These are phyloP conservation scores for Pestalotiopsis sp. DNA, from an alignment of 2,329 filamentous ascomycete species.

Conservation along the genomic window DNA sequence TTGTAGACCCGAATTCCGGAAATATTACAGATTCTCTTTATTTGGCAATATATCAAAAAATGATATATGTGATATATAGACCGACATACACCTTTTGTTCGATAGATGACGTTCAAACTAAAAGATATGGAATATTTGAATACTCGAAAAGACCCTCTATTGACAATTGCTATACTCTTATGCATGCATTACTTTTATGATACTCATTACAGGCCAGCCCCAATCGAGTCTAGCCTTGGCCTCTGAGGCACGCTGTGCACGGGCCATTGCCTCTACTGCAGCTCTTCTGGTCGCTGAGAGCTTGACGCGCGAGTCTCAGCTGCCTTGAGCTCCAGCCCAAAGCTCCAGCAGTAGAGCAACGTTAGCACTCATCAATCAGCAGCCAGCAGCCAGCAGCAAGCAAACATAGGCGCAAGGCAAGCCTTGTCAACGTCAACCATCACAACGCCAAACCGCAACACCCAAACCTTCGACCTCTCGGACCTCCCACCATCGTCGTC, in stretches of 20 bases:
- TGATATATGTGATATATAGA: no score
- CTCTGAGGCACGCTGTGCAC: neutral
- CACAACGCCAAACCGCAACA: neutral
- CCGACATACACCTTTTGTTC: neutral
- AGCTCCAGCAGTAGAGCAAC: neutral
- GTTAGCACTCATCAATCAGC: neutral
- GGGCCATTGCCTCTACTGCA: neutral
- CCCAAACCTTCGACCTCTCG: constrained; percentile 6
- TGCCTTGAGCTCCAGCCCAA: constrained; percentile 11
- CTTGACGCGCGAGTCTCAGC: constrained; percentile 13
- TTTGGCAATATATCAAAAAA: no score
- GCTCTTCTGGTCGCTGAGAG: neutral
- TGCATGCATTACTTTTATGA: neutral
- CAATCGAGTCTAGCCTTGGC: neutral
- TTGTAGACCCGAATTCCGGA: no score
- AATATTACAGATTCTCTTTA: no score
- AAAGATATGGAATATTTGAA: neutral
- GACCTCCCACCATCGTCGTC: constrained; percentile 9
- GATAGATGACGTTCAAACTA: neutral
- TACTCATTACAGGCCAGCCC: neutral
- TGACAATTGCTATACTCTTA: neutral
- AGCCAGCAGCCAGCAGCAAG: constrained; percentile 12
- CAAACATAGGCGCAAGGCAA: constrained; percentile 11
- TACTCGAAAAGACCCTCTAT: neutral
- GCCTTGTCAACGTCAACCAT: constrained; percentile 12